Base-by-base conservation (phyloP, 2,329 filamentous ascomycete species). In the Paecilomyces formosus region DNA sequence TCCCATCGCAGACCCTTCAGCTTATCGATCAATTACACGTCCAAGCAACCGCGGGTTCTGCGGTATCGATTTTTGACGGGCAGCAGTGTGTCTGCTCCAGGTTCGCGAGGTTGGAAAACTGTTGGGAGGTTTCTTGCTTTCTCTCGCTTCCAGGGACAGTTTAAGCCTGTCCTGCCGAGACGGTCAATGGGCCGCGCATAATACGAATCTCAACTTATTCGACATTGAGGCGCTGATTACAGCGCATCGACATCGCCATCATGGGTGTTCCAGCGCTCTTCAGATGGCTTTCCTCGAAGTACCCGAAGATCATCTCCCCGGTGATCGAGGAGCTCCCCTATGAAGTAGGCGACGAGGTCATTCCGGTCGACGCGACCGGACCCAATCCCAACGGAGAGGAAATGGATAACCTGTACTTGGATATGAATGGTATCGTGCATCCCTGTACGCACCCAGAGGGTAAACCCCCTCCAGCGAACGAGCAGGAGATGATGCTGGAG, bases 351-450 rank as follows among this genome's bases (percentile, higher is more conserved):
- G 93, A 92, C 64, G 83, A 87, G 51, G 81, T 85, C 65, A 88
- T 97, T 59, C 94, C 94, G 1, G 85, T 97, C 61, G 92, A 99
- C 72, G 87, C 85, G 11, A 92, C 88, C 6, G 81, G 85, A 45
- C 86, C 90, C 5, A 99, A 99, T 70, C 95, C 95, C 2, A 99
- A 99, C 76, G 92, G 92, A 72, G 93, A 97, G 77, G 94, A 99
- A 75, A 90, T 96, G 70, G 93, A 99, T 78, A 99, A 99, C 70
- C 81, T 99, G 5, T 99, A 99, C 71, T 85, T 99, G 63, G 94
- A 99, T 70, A 97, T 99, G 93, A 99, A 99, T 75, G 95, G 94
- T 72, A 99, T 99, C 65, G 94, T 99, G 39, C 94, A 99, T 79
- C 95, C 95, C 31, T 99, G 94, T 78, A 96, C 93, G 53, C 94